Percentiles rank a stretch among this genome's conserved stretches.
Evolutionary conservation across 148 eudicot species (phyloP).

Genomic region (Bassia scoparia): DNA sequence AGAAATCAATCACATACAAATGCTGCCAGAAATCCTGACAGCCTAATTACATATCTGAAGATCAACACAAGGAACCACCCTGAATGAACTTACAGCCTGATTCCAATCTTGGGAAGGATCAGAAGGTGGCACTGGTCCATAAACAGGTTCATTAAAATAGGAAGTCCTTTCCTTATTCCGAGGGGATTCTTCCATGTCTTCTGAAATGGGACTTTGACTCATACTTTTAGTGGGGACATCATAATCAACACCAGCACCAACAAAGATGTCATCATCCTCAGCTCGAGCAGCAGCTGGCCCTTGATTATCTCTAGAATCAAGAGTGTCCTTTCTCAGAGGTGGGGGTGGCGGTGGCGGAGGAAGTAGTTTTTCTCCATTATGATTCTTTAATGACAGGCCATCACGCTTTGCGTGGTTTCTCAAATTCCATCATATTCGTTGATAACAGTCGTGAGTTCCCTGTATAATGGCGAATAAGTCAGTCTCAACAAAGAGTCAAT

Average conservation of each 20-base stretch:
- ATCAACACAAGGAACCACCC: constrained; percentile 4
- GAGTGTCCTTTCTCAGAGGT: constrained; percentile 46
- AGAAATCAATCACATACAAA: constrained; percentile 12
- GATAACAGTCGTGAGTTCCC: constrained; percentile 44
- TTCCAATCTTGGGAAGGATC: constrained; percentile 82
- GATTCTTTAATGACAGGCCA: constrained; percentile 37
- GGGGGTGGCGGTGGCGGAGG: constrained; percentile 97
- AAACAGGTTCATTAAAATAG: constrained; percentile 70
- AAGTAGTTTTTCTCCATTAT: constrained; percentile 58
- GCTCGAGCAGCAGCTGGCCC: constrained; percentile 55
- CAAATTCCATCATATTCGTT: constrained; percentile 56
- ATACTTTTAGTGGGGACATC: constrained; percentile 70
- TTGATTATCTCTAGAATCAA: constrained; percentile 55
- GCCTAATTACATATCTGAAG: constrained; percentile 1
- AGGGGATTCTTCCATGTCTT: constrained; percentile 99
- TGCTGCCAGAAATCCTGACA: constrained; percentile 7
- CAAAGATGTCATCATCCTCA: constrained; percentile 91
- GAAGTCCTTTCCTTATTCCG: constrained; percentile 63
- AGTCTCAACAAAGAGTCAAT: neutral
- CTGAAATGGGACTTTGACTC: constrained; percentile 88
- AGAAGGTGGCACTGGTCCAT: constrained; percentile 89
- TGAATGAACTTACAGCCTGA: constrained; percentile 50
- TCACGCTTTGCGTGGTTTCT: constrained; percentile 50
- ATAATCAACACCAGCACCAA: constrained; percentile 83
- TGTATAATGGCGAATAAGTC: constrained; percentile 28